Percentiles rank a stretch among this genome's conserved stretches.
Conservation (phyloP, 108 stramenopile genomes). For the Cyclotella sp. region DNA sequence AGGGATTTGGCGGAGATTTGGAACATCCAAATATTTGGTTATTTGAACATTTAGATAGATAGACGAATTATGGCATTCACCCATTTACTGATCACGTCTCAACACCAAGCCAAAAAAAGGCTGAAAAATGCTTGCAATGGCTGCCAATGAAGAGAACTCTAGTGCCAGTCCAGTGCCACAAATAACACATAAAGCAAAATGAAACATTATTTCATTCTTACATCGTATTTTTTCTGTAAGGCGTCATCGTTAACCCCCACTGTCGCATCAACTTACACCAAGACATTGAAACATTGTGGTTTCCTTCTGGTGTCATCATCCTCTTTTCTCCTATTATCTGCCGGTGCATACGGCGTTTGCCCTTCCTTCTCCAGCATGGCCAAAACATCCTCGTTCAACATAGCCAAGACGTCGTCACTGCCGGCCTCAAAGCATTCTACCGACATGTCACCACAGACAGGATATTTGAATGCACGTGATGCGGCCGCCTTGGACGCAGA, state of each 20-base stretch:
- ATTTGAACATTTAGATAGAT: too few relatives aligned
- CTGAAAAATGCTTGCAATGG: too few relatives aligned
- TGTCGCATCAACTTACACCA: not conserved
- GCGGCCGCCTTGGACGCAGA: constrained; percentile 92
- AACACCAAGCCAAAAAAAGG: too few relatives aligned
- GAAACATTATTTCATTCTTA: not conserved
- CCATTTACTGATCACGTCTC: too few relatives aligned
- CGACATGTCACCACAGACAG: constrained; percentile 36
- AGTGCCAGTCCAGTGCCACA: too few relatives aligned
- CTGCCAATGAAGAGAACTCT: too few relatives aligned
- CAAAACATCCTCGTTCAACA: not conserved
- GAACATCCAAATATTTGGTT: too few relatives aligned
- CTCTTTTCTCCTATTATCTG: too few relatives aligned
- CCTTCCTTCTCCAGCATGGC: not conserved
- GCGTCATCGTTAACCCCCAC: not conserved
- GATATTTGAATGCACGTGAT: constrained; percentile 78
- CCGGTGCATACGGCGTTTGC: not conserved
- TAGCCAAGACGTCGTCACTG: not conserved
- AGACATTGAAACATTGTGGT: not conserved
- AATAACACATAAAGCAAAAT: too few relatives aligned
- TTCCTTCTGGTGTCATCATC: too few relatives aligned
- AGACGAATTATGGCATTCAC: too few relatives aligned
- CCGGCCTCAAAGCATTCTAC: not conserved
- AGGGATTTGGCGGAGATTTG: too few relatives aligned
- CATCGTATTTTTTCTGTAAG: not conserved